Percentiles rank a stretch among this genome's conserved stretches.
These are phyloP conservation scores for Diaporthe amygdali DNA, from an alignment of 2,329 filamentous ascomycete genomes.

Conservation along the genomic window DNA sequence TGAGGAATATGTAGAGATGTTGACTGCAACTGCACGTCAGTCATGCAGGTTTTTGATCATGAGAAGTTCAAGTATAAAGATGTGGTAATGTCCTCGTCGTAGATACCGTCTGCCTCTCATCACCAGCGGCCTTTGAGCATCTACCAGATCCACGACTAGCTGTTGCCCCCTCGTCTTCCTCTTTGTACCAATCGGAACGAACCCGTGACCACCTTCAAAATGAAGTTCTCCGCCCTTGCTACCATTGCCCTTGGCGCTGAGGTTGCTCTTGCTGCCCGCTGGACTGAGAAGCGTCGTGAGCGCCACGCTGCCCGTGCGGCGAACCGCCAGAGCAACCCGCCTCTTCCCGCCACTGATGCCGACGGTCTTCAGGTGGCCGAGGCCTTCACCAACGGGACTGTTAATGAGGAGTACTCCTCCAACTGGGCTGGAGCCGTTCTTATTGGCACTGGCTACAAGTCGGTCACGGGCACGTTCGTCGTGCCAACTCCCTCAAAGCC, in stretches of 20 bases:
- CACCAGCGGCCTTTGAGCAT: conserved; percentile 7
- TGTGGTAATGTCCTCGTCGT: background rate
- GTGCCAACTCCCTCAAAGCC: conserved; percentile 54
- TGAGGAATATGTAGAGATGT: background rate
- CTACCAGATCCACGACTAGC: background rate
- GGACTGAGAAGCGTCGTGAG: conserved; percentile 22
- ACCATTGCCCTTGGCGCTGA: conserved; percentile 14
- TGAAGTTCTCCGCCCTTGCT: conserved; percentile 18
- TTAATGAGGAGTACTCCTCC: conserved; percentile 24
- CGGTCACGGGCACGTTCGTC: conserved; percentile 56
- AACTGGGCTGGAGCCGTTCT: conserved; percentile 67
- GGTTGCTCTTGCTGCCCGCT: conserved; percentile 16
- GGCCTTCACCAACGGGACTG: conserved; percentile 16
- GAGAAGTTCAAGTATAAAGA: background rate
- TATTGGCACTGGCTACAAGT: conserved; percentile 54
- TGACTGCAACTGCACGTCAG: background rate
- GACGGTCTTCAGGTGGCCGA: conserved; percentile 17
- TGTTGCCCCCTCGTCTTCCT: background rate
- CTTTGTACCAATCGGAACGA: background rate
- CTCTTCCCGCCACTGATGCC: conserved; percentile 19
- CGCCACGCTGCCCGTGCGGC: conserved; percentile 18
- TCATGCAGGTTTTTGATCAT: background rate
- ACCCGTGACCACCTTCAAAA: background rate
- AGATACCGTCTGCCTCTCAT: background rate
- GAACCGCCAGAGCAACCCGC: background rate